Evolutionary conservation across 805 yeast genomes (phyloP).

Genomic region (Zygosaccharomyces pseudorouxii): DNA sequence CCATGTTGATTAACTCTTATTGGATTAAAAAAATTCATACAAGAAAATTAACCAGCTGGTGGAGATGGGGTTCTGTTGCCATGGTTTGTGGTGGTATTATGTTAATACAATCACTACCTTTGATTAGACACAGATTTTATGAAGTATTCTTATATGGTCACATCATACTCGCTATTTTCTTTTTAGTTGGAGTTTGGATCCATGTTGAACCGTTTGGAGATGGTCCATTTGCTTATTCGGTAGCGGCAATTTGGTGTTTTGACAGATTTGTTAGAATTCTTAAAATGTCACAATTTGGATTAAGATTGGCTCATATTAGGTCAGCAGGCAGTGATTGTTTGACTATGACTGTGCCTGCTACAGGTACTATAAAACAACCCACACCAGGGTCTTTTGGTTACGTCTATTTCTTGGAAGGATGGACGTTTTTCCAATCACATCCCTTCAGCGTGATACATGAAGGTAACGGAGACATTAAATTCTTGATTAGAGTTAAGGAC

Average conservation of each 20-base stretch:
- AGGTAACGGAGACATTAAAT: conserved; percentile 16
- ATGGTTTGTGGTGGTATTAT: conserved; percentile 38
- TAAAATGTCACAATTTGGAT: conserved; percentile 57
- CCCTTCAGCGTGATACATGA: conserved; percentile 59
- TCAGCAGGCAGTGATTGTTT: conserved; percentile 34
- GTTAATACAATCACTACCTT: conserved; percentile 44
- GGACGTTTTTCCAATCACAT: conserved; percentile 49
- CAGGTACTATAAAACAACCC: conserved; percentile 37
- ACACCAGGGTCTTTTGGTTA: conserved; percentile 55
- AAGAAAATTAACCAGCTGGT: conserved; percentile 43
- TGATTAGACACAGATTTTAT: conserved; percentile 44
- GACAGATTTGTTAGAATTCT: conserved; percentile 57
- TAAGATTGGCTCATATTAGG: conserved; percentile 43
- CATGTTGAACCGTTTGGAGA: conserved; percentile 43
- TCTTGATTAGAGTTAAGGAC: conserved; percentile 41
- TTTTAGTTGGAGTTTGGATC: conserved; percentile 45
- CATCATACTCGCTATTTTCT: conserved; percentile 42
- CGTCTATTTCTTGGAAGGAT: conserved; percentile 44
- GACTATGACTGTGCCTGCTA: conserved; percentile 32
- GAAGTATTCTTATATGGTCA: conserved; percentile 44
- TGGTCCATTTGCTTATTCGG: conserved; percentile 48
- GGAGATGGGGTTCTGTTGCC: conserved; percentile 35
- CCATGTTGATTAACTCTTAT: conserved; percentile 41
- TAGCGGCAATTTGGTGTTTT: conserved; percentile 64
- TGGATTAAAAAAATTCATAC: conserved; percentile 37